These are phyloP conservation scores for Aspergillus sclerotioniger DNA, from an alignment of 495 filamentous ascomycete species.

Conservation along the genomic window DNA sequence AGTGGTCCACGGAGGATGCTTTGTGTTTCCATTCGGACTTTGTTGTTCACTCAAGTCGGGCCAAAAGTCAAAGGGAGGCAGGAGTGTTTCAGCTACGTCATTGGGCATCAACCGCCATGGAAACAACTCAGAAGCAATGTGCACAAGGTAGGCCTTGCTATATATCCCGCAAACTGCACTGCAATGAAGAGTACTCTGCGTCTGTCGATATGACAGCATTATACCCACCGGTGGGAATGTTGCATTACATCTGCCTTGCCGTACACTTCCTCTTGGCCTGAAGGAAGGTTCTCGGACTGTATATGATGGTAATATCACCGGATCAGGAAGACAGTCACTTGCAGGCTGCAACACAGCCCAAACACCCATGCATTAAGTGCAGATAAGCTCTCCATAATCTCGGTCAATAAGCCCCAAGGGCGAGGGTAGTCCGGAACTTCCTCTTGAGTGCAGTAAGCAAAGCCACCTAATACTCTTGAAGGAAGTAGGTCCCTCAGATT, in stretches of 20 bases:
- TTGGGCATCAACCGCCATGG: slow-evolving; percentile 22
- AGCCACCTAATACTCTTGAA: neutral
- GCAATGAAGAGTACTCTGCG: neutral
- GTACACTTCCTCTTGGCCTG: neutral
- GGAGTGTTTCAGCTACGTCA: slow-evolving; percentile 21
- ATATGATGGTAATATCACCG: neutral
- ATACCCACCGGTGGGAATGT: neutral
- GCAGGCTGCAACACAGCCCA: neutral
- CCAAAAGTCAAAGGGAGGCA: slow-evolving; percentile 4
- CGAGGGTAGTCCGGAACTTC: neutral
- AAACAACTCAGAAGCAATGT: slow-evolving; percentile 12
- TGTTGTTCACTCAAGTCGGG: slow-evolving; percentile 4
- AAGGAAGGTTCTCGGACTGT: neutral
- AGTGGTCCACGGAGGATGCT: slow-evolving; percentile 14
- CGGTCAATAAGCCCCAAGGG: neutral
- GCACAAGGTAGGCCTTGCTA: slow-evolving; percentile 12
- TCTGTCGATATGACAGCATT: neutral
- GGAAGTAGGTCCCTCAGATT: neutral
- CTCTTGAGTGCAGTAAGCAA: neutral
- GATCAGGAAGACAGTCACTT: neutral
- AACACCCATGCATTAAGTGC: neutral
- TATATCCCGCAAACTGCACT: slow-evolving; percentile 1
- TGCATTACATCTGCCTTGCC: neutral
- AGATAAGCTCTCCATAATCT: neutral
- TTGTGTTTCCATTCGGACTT: neutral